Conservation (phyloP, 1,139 yeast species). For the Magnusiomyces tetraspermus region DNA sequence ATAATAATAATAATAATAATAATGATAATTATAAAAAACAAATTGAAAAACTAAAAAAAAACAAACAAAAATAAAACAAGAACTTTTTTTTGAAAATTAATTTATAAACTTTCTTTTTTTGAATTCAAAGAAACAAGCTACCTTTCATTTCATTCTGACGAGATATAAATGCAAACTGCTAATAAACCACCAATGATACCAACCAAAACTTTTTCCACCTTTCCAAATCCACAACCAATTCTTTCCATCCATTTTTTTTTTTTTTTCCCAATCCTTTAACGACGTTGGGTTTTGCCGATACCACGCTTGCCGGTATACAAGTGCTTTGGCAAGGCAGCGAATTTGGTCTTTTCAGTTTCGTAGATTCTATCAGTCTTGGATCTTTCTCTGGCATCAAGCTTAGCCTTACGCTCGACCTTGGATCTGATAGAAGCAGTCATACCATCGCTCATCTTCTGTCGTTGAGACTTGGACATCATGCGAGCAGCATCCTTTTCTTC, state of each 20-base stretch:
- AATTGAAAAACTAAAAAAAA: no score
- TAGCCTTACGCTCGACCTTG: conserved; percentile 80
- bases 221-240: background rate
- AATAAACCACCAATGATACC: no score
- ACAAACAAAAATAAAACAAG: no score
- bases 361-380: conserved; percentile 89
- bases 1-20: no score
- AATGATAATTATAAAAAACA: no score
- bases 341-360: conserved; percentile 88
- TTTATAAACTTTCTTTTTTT: no score
- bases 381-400: conserved; percentile 87
- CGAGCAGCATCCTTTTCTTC: conserved; percentile 28
- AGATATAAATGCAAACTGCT: no score
- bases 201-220: no score
- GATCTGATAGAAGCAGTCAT: conserved; percentile 69
- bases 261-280: conserved; percentile 33
- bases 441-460: conserved; percentile 83
- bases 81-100: no score
- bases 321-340: conserved; percentile 85
- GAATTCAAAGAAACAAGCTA: no score
- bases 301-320: conserved; percentile 95
- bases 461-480: conserved; percentile 47
- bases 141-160: no score
- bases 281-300: conserved; percentile 62
- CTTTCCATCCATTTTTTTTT: background rate